Conservation (phyloP, 2,329 filamentous ascomycete species). For the Xylaria sp. region DNA sequence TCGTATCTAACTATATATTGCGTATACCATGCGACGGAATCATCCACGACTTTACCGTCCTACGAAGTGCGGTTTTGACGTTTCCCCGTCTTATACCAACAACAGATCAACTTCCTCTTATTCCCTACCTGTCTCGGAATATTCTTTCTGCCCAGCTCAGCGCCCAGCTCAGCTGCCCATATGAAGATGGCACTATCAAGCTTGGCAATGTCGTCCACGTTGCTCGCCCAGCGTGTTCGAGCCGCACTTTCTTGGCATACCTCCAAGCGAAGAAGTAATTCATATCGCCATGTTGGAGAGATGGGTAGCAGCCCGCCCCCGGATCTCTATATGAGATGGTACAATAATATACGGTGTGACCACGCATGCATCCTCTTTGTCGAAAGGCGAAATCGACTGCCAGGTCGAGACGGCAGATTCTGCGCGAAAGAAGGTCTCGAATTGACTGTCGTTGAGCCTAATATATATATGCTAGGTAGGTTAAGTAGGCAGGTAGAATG, state of each 20-base stretch:
- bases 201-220: conserved; percentile 20
- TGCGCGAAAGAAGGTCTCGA: conserved; percentile 10
- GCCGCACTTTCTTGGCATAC: conserved; percentile 33
- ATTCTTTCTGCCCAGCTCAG: neutral
- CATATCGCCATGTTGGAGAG: conserved; percentile 22
- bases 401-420: conserved; percentile 10
- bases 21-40: conserved; percentile 8
- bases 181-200: conserved; percentile 20
- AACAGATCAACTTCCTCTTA: neutral
- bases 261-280: conserved; percentile 32
- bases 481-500: conserved; percentile 7
- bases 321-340: conserved; percentile 26
- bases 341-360: conserved; percentile 15
- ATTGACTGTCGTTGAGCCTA: conserved; percentile 25
- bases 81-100: neutral
- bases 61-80: neutral
- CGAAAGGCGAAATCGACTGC: neutral
- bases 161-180: conserved; percentile 6
- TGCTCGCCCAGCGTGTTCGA: conserved; percentile 20
- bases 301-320: conserved; percentile 26
- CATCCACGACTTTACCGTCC: neutral
- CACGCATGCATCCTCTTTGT: neutral
- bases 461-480: conserved; percentile 22
- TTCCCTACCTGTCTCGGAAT: neutral
- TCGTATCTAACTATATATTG: neutral